phyloP scores from a whole-genome alignment of 768 basidiomycete species.

The Lactarius deliciosus region DNA sequence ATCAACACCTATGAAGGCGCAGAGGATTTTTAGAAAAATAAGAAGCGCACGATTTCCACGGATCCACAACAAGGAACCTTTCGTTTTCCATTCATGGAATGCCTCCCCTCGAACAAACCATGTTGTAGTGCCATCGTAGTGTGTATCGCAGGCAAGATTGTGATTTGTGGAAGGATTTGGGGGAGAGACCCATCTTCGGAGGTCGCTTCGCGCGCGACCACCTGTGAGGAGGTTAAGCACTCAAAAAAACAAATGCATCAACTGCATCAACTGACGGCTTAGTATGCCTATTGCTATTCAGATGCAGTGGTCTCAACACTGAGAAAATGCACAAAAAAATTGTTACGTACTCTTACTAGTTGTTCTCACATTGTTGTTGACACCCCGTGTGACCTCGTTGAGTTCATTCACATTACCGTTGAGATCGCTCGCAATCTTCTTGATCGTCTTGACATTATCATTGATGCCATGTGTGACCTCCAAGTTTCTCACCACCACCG shows the following conservation, averaged over 20 bases:
- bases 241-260: not conserved
- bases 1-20: too few species aligned
- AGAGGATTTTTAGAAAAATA: too few species aligned
- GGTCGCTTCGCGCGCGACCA: not conserved
- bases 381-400: not conserved
- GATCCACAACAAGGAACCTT: constrained; percentile 12
- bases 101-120: constrained; percentile 1
- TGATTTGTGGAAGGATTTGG: constrained; percentile 17
- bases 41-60: constrained; percentile 2
- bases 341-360: too few species aligned
- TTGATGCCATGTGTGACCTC: not conserved
- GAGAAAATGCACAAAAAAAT: not conserved
- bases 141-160: not conserved
- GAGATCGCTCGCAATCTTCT: not conserved
- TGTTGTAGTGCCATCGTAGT: not conserved
- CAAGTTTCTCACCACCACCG: not conserved
- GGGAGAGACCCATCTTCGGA: constrained; percentile 8
- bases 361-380: not conserved
- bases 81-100: constrained; percentile 9
- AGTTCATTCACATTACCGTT: not conserved
- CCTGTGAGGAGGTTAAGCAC: constrained; percentile 1
- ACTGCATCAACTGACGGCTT: not conserved
- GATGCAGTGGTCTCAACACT: not conserved
- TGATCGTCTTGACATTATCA: not conserved
- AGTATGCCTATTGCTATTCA: not conserved